phyloP scores from a whole-genome alignment of 148 eudicot genomes.

The Amaranthus palmeri region DNA sequence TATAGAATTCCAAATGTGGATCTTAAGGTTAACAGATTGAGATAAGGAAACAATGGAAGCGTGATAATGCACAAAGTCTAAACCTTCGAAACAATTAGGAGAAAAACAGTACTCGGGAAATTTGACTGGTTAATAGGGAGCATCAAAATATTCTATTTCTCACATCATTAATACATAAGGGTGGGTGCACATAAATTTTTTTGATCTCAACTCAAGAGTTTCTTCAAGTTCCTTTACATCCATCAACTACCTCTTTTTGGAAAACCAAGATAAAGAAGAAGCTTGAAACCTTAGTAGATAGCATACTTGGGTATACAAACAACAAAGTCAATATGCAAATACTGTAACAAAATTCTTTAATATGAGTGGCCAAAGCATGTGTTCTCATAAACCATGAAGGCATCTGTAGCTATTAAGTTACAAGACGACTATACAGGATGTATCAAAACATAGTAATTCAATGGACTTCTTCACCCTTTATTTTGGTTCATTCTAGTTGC shows the following conservation, averaged over 20 bases:
- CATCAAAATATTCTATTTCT: neutral
- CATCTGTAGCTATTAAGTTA: neutral
- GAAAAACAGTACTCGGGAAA: neutral
- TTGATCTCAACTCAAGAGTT: neutral
- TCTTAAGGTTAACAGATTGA: neutral
- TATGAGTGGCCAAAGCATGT: neutral
- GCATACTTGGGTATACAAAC: neutral
- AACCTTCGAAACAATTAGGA: too few species aligned
- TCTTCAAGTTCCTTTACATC: neutral
- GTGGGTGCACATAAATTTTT: neutral
- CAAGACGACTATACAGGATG: neutral
- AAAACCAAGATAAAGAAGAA: neutral
- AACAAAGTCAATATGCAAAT: neutral
- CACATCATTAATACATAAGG: neutral
- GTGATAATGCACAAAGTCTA: neutral
- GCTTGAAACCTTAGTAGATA: neutral
- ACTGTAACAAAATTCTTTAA: neutral
- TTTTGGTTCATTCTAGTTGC: neutral
- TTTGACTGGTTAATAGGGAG: neutral
- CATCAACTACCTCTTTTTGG: neutral
- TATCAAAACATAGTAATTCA: neutral
- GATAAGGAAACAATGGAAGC: too few species aligned
- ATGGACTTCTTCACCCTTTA: neutral
- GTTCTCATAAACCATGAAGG: neutral
- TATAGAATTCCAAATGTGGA: neutral